Evolutionary conservation across 768 basidiomycete genomes (phyloP).

Genomic region (Tylopilus subfusipes): DNA sequence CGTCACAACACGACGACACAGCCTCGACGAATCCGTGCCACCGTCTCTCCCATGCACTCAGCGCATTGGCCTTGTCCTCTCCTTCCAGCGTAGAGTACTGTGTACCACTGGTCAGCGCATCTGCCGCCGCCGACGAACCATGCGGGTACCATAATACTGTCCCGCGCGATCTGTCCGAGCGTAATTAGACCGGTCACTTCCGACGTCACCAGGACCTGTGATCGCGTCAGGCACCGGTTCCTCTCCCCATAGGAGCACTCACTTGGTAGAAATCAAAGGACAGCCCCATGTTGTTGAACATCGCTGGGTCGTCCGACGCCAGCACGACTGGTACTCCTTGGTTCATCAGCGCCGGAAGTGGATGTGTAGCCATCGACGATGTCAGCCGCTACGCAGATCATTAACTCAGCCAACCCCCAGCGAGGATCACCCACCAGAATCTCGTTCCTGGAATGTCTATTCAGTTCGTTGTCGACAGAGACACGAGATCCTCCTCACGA

Average conservation of each 20-base stretch:
- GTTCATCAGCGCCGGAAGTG: not conserved
- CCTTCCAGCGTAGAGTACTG: not conserved
- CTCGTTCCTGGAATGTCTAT: not conserved
- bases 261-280: not conserved
- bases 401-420: not conserved
- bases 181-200: not conserved
- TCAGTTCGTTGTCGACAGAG: not conserved
- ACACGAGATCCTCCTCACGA: not conserved
- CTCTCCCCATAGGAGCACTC: not conserved
- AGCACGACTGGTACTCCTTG: not conserved
- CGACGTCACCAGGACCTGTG: not conserved
- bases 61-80: not conserved
- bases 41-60: constrained; percentile 42
- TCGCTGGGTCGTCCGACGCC: not conserved
- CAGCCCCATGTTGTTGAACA: not conserved
- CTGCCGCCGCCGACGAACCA: not conserved
- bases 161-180: not conserved
- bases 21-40: constrained; percentile 38
- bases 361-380: not conserved
- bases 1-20: constrained; percentile 16
- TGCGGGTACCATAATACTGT: not conserved
- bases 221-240: not conserved
- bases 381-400: not conserved
- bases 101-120: not conserved
- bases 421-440: not conserved